These are phyloP conservation scores for Xerocomus tenax DNA, from an alignment of 1,284 basidiomycete genomes.

Conservation along the genomic window DNA sequence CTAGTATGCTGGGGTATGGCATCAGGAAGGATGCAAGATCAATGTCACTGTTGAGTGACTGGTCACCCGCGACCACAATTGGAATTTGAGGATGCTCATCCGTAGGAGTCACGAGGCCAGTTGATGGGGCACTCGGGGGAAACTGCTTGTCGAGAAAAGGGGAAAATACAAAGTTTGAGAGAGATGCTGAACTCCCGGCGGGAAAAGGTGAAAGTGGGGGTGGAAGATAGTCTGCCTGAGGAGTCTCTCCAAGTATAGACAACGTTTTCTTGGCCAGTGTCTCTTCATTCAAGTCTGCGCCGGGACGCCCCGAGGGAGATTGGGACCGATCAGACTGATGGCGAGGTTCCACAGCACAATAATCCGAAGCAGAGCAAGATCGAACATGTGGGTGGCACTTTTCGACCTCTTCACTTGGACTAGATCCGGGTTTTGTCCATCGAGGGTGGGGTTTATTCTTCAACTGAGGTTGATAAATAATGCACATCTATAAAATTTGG, in stretches of 20 bases:
- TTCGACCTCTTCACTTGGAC: constrained; percentile 23
- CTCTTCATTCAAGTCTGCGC: constrained; percentile 5
- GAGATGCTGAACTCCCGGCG: constrained; percentile 5
- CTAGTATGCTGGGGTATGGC: constrained; percentile 31
- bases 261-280: constrained; percentile 1
- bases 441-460: constrained; percentile 68
- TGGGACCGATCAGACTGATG: constrained; percentile 2
- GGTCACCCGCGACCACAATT: constrained; percentile 28
- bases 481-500: background rate
- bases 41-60: constrained; percentile 22
- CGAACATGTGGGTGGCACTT: constrained; percentile 21
- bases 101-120: constrained; percentile 36
- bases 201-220: constrained; percentile 13
- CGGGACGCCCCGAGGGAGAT: constrained; percentile 1
- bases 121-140: constrained; percentile 36
- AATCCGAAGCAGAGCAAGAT: constrained; percentile 16
- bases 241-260: constrained; percentile 7
- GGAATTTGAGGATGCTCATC: constrained; percentile 32
- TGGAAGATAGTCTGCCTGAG: constrained; percentile 4
- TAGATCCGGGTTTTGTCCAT: constrained; percentile 40
- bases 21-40: constrained; percentile 39
- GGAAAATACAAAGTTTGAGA: constrained; percentile 16
- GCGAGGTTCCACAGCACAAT: constrained; percentile 4
- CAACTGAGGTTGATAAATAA: constrained; percentile 31
- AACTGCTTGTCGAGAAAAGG: constrained; percentile 30